These are phyloP conservation scores for Leptographium flavum DNA, from an alignment of 2,329 filamentous ascomycete genomes.

Conservation along the genomic window DNA sequence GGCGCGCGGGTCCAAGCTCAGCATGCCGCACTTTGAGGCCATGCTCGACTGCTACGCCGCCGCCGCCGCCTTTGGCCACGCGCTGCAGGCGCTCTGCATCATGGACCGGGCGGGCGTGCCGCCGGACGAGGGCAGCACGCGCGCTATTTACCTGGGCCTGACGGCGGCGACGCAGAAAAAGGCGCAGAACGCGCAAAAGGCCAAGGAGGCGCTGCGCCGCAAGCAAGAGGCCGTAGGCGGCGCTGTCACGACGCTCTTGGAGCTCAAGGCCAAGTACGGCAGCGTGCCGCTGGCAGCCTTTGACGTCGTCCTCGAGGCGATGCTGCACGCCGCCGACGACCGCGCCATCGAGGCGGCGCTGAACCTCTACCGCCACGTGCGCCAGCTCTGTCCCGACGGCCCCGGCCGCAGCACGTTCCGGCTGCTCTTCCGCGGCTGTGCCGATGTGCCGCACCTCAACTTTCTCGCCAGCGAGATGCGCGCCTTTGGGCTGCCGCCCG, in stretches of 20 bases:
- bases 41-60: slow-evolving; percentile 57
- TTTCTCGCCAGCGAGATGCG: slow-evolving; percentile 25
- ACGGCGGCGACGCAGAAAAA: not conserved
- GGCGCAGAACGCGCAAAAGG: no score
- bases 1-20: slow-evolving; percentile 40
- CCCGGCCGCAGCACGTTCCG: slow-evolving; percentile 23
- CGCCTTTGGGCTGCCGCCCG: slow-evolving; percentile 18
- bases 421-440: slow-evolving; percentile 19
- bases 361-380: slow-evolving; percentile 23
- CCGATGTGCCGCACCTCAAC: slow-evolving; percentile 15
- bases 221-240: slow-evolving; percentile 23
- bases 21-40: slow-evolving; percentile 63
- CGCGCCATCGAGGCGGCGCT: slow-evolving; percentile 12
- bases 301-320: slow-evolving; percentile 26
- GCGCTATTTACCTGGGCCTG: slow-evolving; percentile 46
- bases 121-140: slow-evolving; percentile 44
- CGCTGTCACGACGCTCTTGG: slow-evolving; percentile 39
- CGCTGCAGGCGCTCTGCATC: slow-evolving; percentile 56
- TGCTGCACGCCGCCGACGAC: slow-evolving; percentile 6
- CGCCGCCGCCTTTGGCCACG: slow-evolving; percentile 44
- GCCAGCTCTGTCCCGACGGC: slow-evolving; percentile 19
- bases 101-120: slow-evolving; percentile 53
- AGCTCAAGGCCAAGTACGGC: slow-evolving; percentile 24
- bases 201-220: not conserved
- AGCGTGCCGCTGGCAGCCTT: slow-evolving; percentile 23